Conservation (phyloP, 441 rosid genomes). For the Kokia cookei region DNA sequence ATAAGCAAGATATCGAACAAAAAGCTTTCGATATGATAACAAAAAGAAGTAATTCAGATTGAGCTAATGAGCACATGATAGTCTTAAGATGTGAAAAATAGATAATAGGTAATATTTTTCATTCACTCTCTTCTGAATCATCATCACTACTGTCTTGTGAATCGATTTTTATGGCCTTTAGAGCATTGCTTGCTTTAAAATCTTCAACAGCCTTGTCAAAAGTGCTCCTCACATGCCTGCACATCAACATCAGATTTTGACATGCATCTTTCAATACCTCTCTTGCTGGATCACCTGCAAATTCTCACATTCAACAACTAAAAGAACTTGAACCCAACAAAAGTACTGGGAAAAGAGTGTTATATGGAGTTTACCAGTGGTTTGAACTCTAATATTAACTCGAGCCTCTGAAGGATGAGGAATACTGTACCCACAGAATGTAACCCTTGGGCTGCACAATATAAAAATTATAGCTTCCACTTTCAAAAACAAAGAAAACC, state of each 20-base stretch:
- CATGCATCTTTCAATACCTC: slow-evolving; percentile 78
- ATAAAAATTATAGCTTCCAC: background rate
- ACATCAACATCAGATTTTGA: slow-evolving; percentile 73
- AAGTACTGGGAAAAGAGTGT: background rate
- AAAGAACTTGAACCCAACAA: background rate
- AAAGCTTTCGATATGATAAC: background rate
- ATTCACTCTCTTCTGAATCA: slow-evolving; percentile 9
- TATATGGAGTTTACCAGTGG: slow-evolving; percentile 52
- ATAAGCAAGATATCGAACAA: background rate
- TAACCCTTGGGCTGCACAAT: slow-evolving; percentile 74
- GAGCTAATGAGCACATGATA: background rate
- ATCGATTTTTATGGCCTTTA: slow-evolving; percentile 16
- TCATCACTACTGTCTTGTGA: background rate
- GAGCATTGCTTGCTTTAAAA: slow-evolving; percentile 22
- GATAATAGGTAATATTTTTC: background rate
- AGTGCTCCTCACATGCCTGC: slow-evolving; percentile 67
- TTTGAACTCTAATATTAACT: slow-evolving; percentile 79
- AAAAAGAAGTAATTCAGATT: background rate
- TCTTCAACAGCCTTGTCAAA: slow-evolving; percentile 57
- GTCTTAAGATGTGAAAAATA: background rate
- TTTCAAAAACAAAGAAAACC: slow-evolving; percentile 5
- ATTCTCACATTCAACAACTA: background rate
- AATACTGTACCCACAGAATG: slow-evolving; percentile 72
- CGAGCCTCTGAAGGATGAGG: slow-evolving; percentile 91
- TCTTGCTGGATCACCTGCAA: slow-evolving; percentile 70